Conservation (phyloP, 2,329 filamentous ascomycete species). For the Pestalotiopsis sp. region DNA sequence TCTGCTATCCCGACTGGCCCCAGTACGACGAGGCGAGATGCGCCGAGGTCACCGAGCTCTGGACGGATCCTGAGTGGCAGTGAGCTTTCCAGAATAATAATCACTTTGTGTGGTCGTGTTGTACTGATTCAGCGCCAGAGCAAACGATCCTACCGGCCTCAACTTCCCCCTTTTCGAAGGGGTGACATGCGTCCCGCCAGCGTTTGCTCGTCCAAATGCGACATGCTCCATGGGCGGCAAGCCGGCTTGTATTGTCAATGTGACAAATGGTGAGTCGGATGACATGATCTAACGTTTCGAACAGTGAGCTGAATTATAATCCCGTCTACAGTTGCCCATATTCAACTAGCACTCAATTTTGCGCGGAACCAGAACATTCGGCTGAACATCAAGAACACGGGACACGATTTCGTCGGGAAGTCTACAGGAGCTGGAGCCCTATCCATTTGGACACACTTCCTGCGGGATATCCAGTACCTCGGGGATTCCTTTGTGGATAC, state of each 20-base stretch:
- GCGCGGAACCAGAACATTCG: slow-evolving; percentile 47
- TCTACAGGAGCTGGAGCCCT: slow-evolving; percentile 37
- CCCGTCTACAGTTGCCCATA: slow-evolving; percentile 31
- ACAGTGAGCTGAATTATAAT: too few relatives aligned
- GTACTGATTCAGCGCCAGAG: slow-evolving; percentile 17
- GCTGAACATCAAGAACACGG: slow-evolving; percentile 51
- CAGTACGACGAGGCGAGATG: slow-evolving; percentile 34
- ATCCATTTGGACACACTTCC: slow-evolving; percentile 36
- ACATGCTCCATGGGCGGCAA: slow-evolving; percentile 40
- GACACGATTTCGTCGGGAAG: slow-evolving; percentile 49
- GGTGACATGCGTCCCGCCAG: slow-evolving; percentile 21
- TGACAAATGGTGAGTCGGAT: slow-evolving; percentile 31
- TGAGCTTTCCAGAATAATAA: slow-evolving; percentile 2
- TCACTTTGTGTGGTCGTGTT: neutral
- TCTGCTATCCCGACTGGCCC: slow-evolving; percentile 35
- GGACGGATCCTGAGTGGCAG: slow-evolving; percentile 30
- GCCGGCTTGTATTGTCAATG: slow-evolving; percentile 44
- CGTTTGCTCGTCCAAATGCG: slow-evolving; percentile 19
- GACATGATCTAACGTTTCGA: too few relatives aligned
- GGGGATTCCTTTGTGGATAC: slow-evolving; percentile 24
- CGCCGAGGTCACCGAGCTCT: slow-evolving; percentile 30
- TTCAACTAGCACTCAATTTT: slow-evolving; percentile 47
- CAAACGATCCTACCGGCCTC: slow-evolving; percentile 27
- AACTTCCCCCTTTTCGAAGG: slow-evolving; percentile 30
- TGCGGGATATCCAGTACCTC: slow-evolving; percentile 31